phyloP scores from a whole-genome alignment of 2,329 filamentous ascomycete genomes.

The Raffaelea albimanens region DNA sequence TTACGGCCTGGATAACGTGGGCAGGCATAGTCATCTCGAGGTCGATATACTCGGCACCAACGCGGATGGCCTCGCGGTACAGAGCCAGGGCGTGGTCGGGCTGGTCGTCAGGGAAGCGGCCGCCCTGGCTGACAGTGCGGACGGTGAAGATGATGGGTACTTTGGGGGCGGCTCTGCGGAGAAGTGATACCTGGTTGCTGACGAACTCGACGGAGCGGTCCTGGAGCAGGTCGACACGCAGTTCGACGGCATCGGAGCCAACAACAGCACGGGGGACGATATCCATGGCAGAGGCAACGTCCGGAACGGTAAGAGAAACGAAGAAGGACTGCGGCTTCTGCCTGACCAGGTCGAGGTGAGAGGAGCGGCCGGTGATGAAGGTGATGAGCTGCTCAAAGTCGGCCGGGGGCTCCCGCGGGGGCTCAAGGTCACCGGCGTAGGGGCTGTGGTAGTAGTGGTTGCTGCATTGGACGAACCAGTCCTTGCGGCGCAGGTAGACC shows the following conservation, averaged over 20 bases:
- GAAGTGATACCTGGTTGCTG: slow-evolving; percentile 67
- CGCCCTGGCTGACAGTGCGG: slow-evolving; percentile 76
- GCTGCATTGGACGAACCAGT: slow-evolving; percentile 87
- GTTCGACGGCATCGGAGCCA: slow-evolving; percentile 85
- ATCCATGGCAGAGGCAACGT: slow-evolving; percentile 53
- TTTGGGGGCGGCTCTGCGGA: slow-evolving; percentile 52
- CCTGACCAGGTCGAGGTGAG: slow-evolving; percentile 39
- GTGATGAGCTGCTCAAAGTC: slow-evolving; percentile 68
- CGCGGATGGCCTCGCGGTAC: slow-evolving; percentile 68
- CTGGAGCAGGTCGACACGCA: slow-evolving; percentile 82
- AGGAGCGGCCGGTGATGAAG: slow-evolving; percentile 54
- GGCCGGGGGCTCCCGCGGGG: slow-evolving; percentile 37
- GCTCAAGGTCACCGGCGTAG: slow-evolving; percentile 31
- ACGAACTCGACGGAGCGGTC: slow-evolving; percentile 71
- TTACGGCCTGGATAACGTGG: slow-evolving; percentile 60
- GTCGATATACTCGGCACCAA: slow-evolving; percentile 88
- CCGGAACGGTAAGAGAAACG: slow-evolving; percentile 77
- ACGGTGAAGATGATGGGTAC: slow-evolving; percentile 84
- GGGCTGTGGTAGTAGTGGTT: slow-evolving; percentile 91
- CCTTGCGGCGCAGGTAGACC: slow-evolving; percentile 81
- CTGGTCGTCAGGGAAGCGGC: slow-evolving; percentile 72
- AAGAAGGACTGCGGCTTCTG: slow-evolving; percentile 78
- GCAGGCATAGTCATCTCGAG: slow-evolving; percentile 82
- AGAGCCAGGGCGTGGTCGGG: slow-evolving; percentile 62
- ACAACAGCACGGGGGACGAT: slow-evolving; percentile 65